Base-by-base conservation (phyloP, 257 asterid genomes). In the Solanum chmielewskii region DNA sequence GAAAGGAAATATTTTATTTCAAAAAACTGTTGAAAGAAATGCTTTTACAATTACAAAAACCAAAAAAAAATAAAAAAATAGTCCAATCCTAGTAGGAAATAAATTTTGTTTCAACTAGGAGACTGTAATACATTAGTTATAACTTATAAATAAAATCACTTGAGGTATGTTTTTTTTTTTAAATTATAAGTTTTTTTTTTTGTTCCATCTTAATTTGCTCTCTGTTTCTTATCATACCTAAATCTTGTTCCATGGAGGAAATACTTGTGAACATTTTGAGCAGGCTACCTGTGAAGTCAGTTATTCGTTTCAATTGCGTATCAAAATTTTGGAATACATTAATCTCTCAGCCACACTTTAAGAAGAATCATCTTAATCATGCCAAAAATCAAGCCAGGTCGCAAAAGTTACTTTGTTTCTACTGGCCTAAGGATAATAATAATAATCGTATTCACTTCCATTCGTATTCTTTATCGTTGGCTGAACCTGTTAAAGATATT, bases 381-480 rank as follows among this genome's bases (percentile, higher is more conserved):
- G 66, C 66, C 66, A 56, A 56, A 56, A 56, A 56, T 7, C 64
- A 56, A 0, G 1, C 1, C 25, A 18, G n/a, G 2, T 56, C n/a
- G 11, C 64, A 56, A 20, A 56, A 56, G 20, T 18, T 56, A 18
- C 64, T 56, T 56, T 56, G 11, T 56, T 0, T 56, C 25, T 0
- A 56, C 0, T 7, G 11, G 4, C 6, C 0, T 11, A 21, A 60
- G 0, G 0, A 23, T 60, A 13, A 60, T 21, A 13, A 49, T 49
- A 5, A 21, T 60, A 10, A 60, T 74, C 2, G 69, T 60, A 27
- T 60, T 23, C 69, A 23, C 1, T 60, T 60, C 12, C 9, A 60
- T 60, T 60, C 69, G 0, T 60, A 9, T 60, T 60, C 69, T 60
- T 23, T 60, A 60, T 60, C 69, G 0, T 60, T 60, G 69, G 29